Evolutionary conservation across 441 rosid species (phyloP).

Genomic region (Melastoma candidum): DNA sequence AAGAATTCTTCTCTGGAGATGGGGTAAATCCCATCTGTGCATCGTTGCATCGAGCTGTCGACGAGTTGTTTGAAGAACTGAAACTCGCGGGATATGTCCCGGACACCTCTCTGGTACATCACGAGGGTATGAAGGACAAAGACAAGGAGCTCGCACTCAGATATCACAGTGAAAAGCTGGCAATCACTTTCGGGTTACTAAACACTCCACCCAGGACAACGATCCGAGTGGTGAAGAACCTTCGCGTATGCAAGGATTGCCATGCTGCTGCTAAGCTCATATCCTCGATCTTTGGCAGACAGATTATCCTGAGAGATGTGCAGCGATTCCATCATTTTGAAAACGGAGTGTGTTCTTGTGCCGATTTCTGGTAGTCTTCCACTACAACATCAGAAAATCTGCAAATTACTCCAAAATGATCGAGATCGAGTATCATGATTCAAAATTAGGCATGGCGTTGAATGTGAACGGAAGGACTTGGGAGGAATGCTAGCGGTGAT

Average conservation of each 20-base stretch:
- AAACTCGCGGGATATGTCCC: conserved; percentile 36
- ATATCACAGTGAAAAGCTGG: conserved; percentile 62
- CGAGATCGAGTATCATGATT: too few relatives aligned
- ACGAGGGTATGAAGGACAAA: conserved; percentile 36
- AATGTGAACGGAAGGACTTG: too few relatives aligned
- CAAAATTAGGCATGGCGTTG: too few relatives aligned
- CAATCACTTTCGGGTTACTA: conserved; percentile 44
- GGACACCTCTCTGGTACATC: conserved; percentile 45
- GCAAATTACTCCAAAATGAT: too few relatives aligned
- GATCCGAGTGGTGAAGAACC: conserved; percentile 52
- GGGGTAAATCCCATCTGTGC: conserved; percentile 30
- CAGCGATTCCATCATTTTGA: conserved; percentile 60
- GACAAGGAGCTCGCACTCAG: conserved; percentile 42
- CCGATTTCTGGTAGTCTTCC: conserved; percentile 44
- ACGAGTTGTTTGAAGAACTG: conserved; percentile 42
- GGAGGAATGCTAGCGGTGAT: too few relatives aligned
- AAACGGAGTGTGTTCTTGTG: conserved; percentile 54
- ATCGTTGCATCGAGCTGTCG: conserved; percentile 30
- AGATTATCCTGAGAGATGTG: conserved; percentile 52
- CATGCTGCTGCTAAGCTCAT: conserved; percentile 54
- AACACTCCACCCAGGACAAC: conserved; percentile 43
- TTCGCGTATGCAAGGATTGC: conserved; percentile 57
- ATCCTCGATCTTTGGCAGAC: conserved; percentile 37
- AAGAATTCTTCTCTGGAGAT: conserved; percentile 80
- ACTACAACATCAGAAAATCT: neutral